Evolutionary conservation across 2,329 filamentous ascomycete species (phyloP).

Genomic region (Neofusicoccum ribis): DNA sequence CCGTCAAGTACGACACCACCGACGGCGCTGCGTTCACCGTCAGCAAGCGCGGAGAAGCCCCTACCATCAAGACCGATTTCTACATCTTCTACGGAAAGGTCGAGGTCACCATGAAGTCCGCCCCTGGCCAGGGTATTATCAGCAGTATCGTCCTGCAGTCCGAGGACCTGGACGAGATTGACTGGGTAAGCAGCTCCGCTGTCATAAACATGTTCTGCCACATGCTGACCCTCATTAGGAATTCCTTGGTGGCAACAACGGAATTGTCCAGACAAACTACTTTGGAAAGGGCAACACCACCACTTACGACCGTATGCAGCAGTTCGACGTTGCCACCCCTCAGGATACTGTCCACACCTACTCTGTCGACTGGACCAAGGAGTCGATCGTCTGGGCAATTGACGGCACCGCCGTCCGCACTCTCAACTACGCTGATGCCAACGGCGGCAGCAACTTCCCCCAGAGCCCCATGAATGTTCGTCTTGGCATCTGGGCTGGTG

Average conservation of each 20-base stretch:
- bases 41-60: conserved; percentile 49
- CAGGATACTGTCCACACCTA: conserved; percentile 65
- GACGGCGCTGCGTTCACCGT: conserved; percentile 54
- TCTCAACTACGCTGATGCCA: conserved; percentile 57
- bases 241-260: conserved; percentile 68
- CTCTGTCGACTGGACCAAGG: conserved; percentile 69
- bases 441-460: conserved; percentile 64
- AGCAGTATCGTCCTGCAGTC: conserved; percentile 81
- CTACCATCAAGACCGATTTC: conserved; percentile 74
- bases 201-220: background rate
- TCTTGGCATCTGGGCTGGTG: conserved; percentile 51
- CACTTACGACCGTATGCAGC: conserved; percentile 68
- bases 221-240: conserved; percentile 46
- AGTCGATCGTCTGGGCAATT: conserved; percentile 67
- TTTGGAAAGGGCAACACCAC: conserved; percentile 72
- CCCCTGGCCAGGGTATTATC: conserved; percentile 73
- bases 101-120: conserved; percentile 75
- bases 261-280: conserved; percentile 70
- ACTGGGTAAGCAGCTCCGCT: conserved; percentile 51
- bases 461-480: conserved; percentile 71
- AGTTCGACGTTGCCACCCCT: conserved; percentile 59
- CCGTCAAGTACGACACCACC: conserved; percentile 44
- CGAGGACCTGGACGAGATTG: conserved; percentile 82
- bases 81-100: conserved; percentile 86
- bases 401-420: conserved; percentile 67